Evolutionary conservation across 495 filamentous ascomycete species (phyloP), one percentile per base, ranked within the genome.

Genomic region (Durotheca rogersii): DNA sequence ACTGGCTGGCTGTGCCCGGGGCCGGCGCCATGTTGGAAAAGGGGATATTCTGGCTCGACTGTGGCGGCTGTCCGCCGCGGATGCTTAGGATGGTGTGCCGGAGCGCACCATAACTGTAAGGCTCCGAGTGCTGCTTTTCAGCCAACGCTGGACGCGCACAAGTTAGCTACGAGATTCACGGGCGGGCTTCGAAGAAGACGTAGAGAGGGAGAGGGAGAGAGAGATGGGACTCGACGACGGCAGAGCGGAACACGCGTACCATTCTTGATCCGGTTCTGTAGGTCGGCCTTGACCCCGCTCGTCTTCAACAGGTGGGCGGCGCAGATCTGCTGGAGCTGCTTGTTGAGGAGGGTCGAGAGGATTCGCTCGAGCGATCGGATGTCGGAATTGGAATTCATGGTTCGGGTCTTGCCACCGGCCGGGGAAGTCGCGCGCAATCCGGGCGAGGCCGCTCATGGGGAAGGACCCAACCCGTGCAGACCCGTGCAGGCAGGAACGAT

Each of bases 271-370:
- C 91, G 84, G 18, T 69, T 67, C 66, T 95, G 90, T 32, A 97
- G 70, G 14, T 84, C 76, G 19, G 81, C 75, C 71, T 98, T 98
- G 50, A 89, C 81, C 6, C 93, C 93, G 19, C 81, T 86, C 30
- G 88, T 83, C 25, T 76, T 72, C 12, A 92, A 75, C 19, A 81
- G 77, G 64, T 92, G 85, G 45, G 72, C 70, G 31, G 78, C 80
- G 57, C 90, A 81, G 55, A 96, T 85, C 11, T 71, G 66, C 50
- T 89, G 87, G 30, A 98, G 79, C 41, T 86, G 78, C 20, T 75
- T 76, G 66, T 91, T 91, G 51, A 87, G 76, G 20, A 75, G 49
- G 1, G 67, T 62, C 4, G 56, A 56, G 12, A 62, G 44, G 14
- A 44, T 44, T 46, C 53, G 51, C 53, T 62, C 62, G 23, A 77